These are phyloP conservation scores for Clarireedia paspali DNA, from an alignment of 2,329 filamentous ascomycete species.

Conservation along the genomic window DNA sequence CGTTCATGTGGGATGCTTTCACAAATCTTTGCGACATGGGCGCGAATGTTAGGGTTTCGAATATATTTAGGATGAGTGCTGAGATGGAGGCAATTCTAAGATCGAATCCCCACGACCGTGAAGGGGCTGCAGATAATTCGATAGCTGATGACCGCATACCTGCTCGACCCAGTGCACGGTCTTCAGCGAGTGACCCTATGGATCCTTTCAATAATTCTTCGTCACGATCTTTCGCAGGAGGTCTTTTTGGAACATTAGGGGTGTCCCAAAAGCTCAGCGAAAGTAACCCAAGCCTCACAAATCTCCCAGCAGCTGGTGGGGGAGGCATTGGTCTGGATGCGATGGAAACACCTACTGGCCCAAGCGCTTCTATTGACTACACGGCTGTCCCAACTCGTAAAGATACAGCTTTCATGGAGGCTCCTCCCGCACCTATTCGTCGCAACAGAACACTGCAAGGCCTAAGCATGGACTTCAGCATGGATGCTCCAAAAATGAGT, in stretches of 20 bases:
- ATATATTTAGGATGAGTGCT: slow-evolving; percentile 73
- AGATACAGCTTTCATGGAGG: slow-evolving; percentile 31
- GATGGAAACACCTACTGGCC: slow-evolving; percentile 55
- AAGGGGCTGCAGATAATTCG: neutral
- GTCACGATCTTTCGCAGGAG: slow-evolving; percentile 20
- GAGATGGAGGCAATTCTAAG: slow-evolving; percentile 49
- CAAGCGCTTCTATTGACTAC: slow-evolving; percentile 35
- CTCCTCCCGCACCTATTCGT: slow-evolving; percentile 40
- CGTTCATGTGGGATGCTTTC: slow-evolving; percentile 98
- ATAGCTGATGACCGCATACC: neutral
- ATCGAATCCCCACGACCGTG: slow-evolving; percentile 19
- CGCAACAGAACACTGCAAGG: slow-evolving; percentile 28
- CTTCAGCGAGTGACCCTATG: slow-evolving; percentile 20
- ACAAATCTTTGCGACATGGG: slow-evolving; percentile 81
- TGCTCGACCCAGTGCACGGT: slow-evolving; percentile 13
- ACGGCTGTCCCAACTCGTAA: slow-evolving; percentile 22
- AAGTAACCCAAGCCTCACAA: slow-evolving; percentile 30
- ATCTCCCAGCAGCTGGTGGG: slow-evolving; percentile 26
- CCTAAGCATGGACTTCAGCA: slow-evolving; percentile 29
- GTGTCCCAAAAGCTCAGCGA: slow-evolving; percentile 29
- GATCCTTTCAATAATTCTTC: slow-evolving; percentile 30
- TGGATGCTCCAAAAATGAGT: slow-evolving; percentile 31
- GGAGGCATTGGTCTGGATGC: slow-evolving; percentile 40
- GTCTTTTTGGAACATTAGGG: slow-evolving; percentile 26
- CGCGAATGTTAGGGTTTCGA: slow-evolving; percentile 70